Evolutionary conservation across 441 rosid species (phyloP).

Genomic region (Croton setiger): DNA sequence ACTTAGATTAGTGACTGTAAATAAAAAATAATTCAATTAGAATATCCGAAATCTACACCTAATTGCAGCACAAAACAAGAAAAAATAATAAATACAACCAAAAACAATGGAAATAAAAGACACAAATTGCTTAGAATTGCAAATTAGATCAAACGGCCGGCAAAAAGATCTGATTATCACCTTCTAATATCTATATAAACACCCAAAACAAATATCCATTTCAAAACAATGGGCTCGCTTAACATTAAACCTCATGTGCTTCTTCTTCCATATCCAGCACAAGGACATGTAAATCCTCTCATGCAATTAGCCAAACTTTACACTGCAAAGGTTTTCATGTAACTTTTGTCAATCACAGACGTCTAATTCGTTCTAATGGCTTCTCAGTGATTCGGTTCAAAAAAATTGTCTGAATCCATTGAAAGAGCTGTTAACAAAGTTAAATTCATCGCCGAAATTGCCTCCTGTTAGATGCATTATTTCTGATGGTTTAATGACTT

Average conservation of each 20-base stretch:
- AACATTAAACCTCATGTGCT: slow-evolving; percentile 22
- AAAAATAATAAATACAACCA: too few species aligned
- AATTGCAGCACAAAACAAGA: too few species aligned
- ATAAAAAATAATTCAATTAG: too few species aligned
- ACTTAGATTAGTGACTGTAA: too few species aligned
- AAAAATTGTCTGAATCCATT: slow-evolving; percentile 7
- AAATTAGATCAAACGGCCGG: too few species aligned
- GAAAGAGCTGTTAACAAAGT: neutral
- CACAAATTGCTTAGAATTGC: too few species aligned
- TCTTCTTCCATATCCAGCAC: slow-evolving; percentile 30
- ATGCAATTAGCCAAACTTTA: slow-evolving; percentile 32
- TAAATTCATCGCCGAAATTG: neutral
- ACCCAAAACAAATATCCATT: neutral
- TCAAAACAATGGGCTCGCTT: neutral
- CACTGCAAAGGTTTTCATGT: slow-evolving; percentile 27
- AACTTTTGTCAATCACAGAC: slow-evolving; percentile 23
- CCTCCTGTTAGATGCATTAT: neutral
- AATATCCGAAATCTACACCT: too few species aligned
- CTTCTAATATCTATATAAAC: neutral
- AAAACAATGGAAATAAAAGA: too few species aligned
- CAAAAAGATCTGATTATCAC: neutral
- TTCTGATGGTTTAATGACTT: slow-evolving; percentile 33
- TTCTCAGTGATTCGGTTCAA: slow-evolving; percentile 8
- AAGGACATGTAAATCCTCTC: slow-evolving; percentile 35
- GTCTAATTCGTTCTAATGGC: slow-evolving; percentile 12